A percentile compares a stretch with the other conserved stretches of the same genome.
Conservation (phyloP, 352 stramenopile species). For the Globisporangium carolinianum region DNA sequence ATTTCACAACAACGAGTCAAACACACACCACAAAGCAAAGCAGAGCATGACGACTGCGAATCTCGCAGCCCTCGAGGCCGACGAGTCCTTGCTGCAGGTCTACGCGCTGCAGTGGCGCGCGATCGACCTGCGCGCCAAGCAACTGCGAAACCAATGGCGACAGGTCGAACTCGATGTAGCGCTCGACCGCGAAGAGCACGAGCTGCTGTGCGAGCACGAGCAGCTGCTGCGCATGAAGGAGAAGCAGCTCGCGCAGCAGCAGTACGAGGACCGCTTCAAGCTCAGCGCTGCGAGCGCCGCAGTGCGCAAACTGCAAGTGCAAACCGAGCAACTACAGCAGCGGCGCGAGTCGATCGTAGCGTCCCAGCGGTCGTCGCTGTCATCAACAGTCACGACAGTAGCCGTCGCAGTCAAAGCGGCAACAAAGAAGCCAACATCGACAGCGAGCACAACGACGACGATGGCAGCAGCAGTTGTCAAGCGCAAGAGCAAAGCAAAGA, state of each 20-base stretch:
- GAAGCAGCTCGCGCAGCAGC: slow-evolving; percentile 15
- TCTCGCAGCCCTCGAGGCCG: slow-evolving; percentile 14
- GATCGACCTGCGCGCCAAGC: slow-evolving; percentile 47
- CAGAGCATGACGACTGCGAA: slow-evolving; percentile 3
- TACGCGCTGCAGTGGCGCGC: slow-evolving; percentile 63
- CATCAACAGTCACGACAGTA: neutral
- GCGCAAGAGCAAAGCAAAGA: slow-evolving; percentile 3
- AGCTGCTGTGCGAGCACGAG: slow-evolving; percentile 32
- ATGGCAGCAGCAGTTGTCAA: slow-evolving; percentile 1
- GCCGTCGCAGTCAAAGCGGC: neutral
- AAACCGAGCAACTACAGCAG: slow-evolving; percentile 19
- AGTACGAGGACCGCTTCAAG: slow-evolving; percentile 12
- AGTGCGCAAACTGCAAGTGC: slow-evolving; percentile 13
- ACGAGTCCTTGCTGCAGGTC: slow-evolving; percentile 54
- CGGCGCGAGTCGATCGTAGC: slow-evolving; percentile 10
- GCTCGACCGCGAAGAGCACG: slow-evolving; percentile 45
- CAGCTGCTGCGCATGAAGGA: slow-evolving; percentile 18
- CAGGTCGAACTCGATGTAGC: slow-evolving; percentile 40
- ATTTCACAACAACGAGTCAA: too few species aligned
- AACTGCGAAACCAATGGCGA: slow-evolving; percentile 51
- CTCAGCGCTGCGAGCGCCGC: slow-evolving; percentile 5
- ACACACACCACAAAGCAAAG: neutral
- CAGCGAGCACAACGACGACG: neutral
- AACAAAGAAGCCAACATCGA: neutral
- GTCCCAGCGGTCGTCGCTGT: too few species aligned